phyloP scores from a whole-genome alignment of 225 moss, liverwort and hornwort genomes.

The Antitrichia curtipendula region DNA sequence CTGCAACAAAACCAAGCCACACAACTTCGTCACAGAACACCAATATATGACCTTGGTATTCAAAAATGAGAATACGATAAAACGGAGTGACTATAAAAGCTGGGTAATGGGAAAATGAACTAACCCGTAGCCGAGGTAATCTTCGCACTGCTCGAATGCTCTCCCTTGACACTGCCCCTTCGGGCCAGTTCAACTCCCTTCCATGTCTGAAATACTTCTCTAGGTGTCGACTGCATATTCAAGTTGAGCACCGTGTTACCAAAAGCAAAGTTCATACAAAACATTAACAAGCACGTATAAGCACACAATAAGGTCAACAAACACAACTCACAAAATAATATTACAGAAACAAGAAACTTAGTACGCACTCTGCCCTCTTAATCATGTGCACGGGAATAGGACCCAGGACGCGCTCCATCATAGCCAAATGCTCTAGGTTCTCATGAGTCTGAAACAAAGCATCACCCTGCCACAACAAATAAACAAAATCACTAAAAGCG shows the following conservation, averaged over 20 bases:
- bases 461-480: slow-evolving; percentile 63
- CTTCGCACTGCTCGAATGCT: slow-evolving; percentile 90
- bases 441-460: slow-evolving; percentile 97
- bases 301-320: not conserved
- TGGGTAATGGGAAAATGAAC: not conserved
- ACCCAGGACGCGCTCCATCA: slow-evolving; percentile 98
- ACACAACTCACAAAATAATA: not conserved
- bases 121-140: slow-evolving; percentile 60
- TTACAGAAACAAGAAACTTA: not conserved
- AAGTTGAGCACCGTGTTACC: not conserved
- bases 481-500: not conserved
- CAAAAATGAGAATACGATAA: not conserved
- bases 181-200: slow-evolving; percentile 98
- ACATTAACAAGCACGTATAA: not conserved
- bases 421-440: slow-evolving; percentile 93
- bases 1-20: slow-evolving; percentile 19
- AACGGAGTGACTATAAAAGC: not conserved
- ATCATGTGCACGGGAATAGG: slow-evolving; percentile 87
- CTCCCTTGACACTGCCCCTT: slow-evolving; percentile 88
- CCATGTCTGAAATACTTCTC: slow-evolving; percentile 89
- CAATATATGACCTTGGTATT: not conserved
- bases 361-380: slow-evolving; percentile 83
- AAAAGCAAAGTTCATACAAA: not conserved
- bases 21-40: not conserved
- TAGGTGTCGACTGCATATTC: slow-evolving; percentile 59